phyloP scores from a whole-genome alignment of 768 basidiomycete genomes.

The Clitopilus hobsonii region DNA sequence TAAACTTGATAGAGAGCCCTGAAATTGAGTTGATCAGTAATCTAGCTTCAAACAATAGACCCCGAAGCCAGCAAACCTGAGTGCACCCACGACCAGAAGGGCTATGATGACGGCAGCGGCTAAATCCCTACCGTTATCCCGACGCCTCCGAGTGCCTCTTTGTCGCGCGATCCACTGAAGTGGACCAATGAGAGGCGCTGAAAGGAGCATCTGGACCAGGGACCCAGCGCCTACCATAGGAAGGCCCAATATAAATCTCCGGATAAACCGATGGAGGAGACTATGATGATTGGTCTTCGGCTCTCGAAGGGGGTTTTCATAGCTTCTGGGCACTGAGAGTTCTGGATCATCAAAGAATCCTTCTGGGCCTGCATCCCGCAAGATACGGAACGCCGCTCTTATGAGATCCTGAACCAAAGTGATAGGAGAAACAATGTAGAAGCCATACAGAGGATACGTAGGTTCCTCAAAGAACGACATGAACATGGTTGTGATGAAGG shows the following conservation, averaged over 20 bases:
- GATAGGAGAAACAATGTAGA: conserved; percentile 45
- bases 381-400: conserved; percentile 55
- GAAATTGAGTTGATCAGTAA: conserved; percentile 8
- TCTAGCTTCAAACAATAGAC: conserved; percentile 2
- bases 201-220: conserved; percentile 65
- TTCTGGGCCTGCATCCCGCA: conserved; percentile 50
- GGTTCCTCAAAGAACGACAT: conserved; percentile 58
- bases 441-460: conserved; percentile 33
- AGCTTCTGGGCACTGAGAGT: conserved; percentile 9
- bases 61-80: conserved; percentile 38
- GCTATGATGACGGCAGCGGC: conserved; percentile 61
- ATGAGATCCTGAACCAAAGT: conserved; percentile 59
- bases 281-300: conserved; percentile 16
- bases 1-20: conserved; percentile 76
- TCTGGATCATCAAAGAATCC: conserved; percentile 32
- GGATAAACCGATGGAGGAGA: conserved; percentile 51
- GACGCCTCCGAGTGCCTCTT: conserved; percentile 48
- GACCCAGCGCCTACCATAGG: conserved; percentile 77
- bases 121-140: conserved; percentile 56
- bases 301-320: conserved; percentile 11
- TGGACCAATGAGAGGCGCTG: conserved; percentile 60
- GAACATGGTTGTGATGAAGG: conserved; percentile 65
- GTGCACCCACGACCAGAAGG: conserved; percentile 57
- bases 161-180: conserved; percentile 69
- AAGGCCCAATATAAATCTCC: conserved; percentile 72